Evolutionary conservation across 345 rosid species (phyloP).

Genomic region (Draba incana): DNA sequence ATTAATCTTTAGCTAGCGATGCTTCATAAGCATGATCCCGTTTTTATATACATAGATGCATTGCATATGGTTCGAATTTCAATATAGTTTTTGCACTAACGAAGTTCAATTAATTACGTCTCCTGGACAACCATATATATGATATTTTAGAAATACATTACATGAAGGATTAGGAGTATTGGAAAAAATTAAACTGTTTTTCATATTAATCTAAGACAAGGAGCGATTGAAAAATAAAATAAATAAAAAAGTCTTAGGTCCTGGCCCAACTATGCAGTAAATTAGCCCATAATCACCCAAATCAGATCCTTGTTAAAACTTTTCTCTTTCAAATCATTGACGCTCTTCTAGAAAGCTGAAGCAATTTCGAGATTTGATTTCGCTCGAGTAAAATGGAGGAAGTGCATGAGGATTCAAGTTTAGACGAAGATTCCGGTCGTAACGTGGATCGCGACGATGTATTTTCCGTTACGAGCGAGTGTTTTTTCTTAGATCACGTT

Average conservation of each 20-base stretch:
- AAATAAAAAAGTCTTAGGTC: too few species aligned
- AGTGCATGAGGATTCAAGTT: slow-evolving; percentile 15
- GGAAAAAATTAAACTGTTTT: too few species aligned
- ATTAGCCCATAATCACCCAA: too few species aligned
- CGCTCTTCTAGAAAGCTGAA: background rate
- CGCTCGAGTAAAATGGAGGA: slow-evolving; percentile 15
- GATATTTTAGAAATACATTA: background rate
- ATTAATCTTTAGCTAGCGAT: too few species aligned
- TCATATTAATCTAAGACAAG: too few species aligned
- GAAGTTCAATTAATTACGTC: background rate
- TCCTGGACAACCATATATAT: background rate
- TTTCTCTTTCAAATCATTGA: too few species aligned
- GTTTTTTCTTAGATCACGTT: slow-evolving; percentile 60
- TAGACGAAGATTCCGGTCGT: slow-evolving; percentile 28
- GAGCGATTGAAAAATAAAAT: too few species aligned
- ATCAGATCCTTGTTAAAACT: too few species aligned
- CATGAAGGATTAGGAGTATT: background rate
- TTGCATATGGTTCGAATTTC: too few species aligned
- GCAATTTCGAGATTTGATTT: slow-evolving; percentile 7
- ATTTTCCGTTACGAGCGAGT: slow-evolving; percentile 42
- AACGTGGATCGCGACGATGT: slow-evolving; percentile 31
- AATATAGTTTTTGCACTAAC: background rate
- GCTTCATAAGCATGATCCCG: too few species aligned
- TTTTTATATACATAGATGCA: too few species aligned
- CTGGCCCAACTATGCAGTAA: too few species aligned